These are phyloP conservation scores for Alternaria consortialis DNA, from an alignment of 2,329 filamentous ascomycete species.

Conservation along the genomic window DNA sequence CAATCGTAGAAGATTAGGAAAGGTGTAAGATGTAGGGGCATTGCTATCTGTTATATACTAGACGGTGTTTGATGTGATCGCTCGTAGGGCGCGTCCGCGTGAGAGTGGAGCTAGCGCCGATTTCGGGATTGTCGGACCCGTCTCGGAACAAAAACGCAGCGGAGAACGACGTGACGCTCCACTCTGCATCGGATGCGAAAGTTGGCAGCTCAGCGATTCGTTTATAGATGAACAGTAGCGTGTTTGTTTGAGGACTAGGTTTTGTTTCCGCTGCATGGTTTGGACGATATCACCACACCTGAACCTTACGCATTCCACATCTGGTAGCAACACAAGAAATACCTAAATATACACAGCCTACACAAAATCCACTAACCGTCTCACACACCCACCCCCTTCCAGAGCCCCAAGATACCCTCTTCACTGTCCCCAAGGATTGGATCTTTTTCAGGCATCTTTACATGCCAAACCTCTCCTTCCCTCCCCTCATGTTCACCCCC, in stretches of 20 bases:
- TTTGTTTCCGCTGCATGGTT: too few relatives aligned
- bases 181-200: background rate
- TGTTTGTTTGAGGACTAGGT: too few relatives aligned
- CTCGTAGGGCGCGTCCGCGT: slow-evolving; percentile 3
- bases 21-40: too few relatives aligned
- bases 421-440: slow-evolving; percentile 56
- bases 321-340: too few relatives aligned
- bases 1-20: too few relatives aligned
- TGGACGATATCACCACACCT: too few relatives aligned
- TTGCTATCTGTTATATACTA: background rate
- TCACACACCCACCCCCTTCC: slow-evolving; percentile 26
- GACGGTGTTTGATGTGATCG: background rate
- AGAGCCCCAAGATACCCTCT: slow-evolving; percentile 52
- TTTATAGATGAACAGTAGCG: too few relatives aligned
- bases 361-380: too few relatives aligned
- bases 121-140: background rate
- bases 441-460: slow-evolving; percentile 58
- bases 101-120: slow-evolving; percentile 6
- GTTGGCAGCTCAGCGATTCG: too few relatives aligned
- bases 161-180: background rate
- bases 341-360: too few relatives aligned
- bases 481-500: slow-evolving; percentile 56
- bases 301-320: too few relatives aligned
- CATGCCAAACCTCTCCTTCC: slow-evolving; percentile 57
- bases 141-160: background rate